phyloP scores from a whole-genome alignment of 768 basidiomycete species.

The Agaricus sinodeliciosus region DNA sequence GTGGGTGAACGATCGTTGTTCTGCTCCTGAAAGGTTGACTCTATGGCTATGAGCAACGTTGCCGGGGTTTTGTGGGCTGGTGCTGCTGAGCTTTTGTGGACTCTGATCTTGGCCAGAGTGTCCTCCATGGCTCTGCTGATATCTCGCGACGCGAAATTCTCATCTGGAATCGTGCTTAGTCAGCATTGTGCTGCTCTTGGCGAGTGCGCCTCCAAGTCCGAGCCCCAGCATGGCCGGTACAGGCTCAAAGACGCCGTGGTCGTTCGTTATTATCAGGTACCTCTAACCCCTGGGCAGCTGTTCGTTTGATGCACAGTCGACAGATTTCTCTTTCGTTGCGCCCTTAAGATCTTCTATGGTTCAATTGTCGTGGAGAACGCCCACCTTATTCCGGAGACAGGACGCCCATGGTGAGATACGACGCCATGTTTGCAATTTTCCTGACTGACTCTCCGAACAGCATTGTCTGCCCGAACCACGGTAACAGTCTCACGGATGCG shows the following conservation, averaged over 20 bases:
- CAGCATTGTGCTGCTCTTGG: conserved; percentile 8
- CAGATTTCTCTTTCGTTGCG: conserved; percentile 71
- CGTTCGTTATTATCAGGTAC: conserved; percentile 62
- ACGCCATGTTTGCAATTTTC: background rate
- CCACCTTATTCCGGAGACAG: conserved; percentile 63
- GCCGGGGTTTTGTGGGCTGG: conserved; percentile 88
- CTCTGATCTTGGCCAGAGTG: conserved; percentile 78
- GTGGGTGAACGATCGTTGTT: conserved; percentile 64
- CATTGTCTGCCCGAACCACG: conserved; percentile 82
- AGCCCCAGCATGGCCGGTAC: conserved; percentile 12
- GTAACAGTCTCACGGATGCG: conserved; percentile 82
- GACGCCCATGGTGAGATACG: conserved; percentile 59
- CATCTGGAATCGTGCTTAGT: conserved; percentile 15
- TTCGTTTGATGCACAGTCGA: background rate
- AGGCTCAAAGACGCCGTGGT: conserved; percentile 32
- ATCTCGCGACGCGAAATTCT: background rate
- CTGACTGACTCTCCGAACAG: conserved; percentile 29
- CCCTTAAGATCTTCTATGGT: conserved; percentile 88
- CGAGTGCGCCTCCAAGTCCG: no score
- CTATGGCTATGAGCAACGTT: conserved; percentile 76
- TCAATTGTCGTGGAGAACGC: conserved; percentile 80
- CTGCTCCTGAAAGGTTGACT: conserved; percentile 71
- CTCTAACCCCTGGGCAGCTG: background rate
- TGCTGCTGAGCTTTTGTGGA: conserved; percentile 75
- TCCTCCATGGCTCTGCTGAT: conserved; percentile 42